Conservation (phyloP, 2,329 filamentous ascomycete genomes). For the Ceratocystis harringtonii region DNA sequence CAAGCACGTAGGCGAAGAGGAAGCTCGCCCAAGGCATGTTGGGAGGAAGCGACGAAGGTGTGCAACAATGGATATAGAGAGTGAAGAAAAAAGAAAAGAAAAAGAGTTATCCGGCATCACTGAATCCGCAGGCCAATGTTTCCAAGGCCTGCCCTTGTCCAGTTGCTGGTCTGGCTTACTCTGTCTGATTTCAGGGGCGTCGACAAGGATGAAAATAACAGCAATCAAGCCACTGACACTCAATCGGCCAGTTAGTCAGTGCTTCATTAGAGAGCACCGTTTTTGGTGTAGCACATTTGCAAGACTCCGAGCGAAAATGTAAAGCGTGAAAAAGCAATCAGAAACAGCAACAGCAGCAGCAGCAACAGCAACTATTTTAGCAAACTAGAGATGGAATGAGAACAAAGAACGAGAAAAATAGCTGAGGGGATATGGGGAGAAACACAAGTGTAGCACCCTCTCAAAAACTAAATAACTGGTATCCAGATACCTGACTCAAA, state of each 20-base stretch:
- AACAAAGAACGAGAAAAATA: background rate
- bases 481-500: background rate
- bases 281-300: constrained; percentile 5
- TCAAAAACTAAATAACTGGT: background rate
- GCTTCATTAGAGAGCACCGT: constrained; percentile 4
- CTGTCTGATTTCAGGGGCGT: background rate
- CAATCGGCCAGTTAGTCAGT: background rate
- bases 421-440: too few species aligned
- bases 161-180: background rate
- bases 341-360: background rate
- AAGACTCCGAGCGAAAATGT: background rate
- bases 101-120: constrained; percentile 13
- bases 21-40: constrained; percentile 43
- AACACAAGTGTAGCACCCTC: background rate
- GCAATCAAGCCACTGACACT: background rate
- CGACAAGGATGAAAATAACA: constrained; percentile 4
- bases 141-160: background rate
- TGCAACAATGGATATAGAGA: background rate
- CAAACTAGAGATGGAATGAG: background rate
- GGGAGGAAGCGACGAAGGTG: background rate
- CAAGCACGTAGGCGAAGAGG: constrained; percentile 64
- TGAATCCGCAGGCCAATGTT: background rate
- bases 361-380: background rate
- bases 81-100: constrained; percentile 7
- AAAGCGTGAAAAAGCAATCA: background rate